These are phyloP conservation scores for Arthrocladium fulminans DNA, from an alignment of 2,329 filamentous ascomycete species.

Conservation along the genomic window DNA sequence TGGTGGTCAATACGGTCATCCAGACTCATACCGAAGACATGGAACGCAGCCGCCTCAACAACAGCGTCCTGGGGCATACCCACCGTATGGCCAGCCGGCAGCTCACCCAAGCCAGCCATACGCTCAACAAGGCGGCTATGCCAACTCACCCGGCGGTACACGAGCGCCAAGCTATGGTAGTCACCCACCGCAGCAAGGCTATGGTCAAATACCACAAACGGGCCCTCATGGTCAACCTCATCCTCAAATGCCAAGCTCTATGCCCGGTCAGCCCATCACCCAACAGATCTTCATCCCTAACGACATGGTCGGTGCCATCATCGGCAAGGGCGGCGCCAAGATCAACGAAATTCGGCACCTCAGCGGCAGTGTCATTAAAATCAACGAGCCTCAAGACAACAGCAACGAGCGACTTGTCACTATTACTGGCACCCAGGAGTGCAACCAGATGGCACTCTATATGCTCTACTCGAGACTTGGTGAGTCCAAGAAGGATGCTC, in stretches of 20 bases:
- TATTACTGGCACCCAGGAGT: constrained; percentile 94
- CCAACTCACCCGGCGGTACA: constrained; percentile 49
- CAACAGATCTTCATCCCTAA: constrained; percentile 99
- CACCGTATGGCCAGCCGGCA: constrained; percentile 25
- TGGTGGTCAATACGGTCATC: constrained; percentile 83
- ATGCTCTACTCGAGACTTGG: constrained; percentile 98
- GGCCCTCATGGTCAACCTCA: constrained; percentile 58
- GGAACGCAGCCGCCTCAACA: constrained; percentile 55
- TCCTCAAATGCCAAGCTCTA: constrained; percentile 56
- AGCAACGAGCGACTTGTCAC: constrained; percentile 97
- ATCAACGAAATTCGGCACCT: constrained; percentile 98
- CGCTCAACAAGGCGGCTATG: constrained; percentile 56
- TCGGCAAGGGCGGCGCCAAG: constrained; percentile 95
- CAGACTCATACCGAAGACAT: constrained; percentile 72
- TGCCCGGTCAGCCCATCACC: constrained; percentile 77
- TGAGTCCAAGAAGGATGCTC: constrained; percentile 43
- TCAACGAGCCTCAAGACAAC: constrained; percentile 98
- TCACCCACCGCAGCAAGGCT: constrained; percentile 64
- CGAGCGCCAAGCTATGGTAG: constrained; percentile 66
- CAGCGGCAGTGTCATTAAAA: constrained; percentile 97
- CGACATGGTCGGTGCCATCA: constrained; percentile 98
- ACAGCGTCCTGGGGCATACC: constrained; percentile 58
- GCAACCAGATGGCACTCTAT: constrained; percentile 99
- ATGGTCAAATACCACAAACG: constrained; percentile 52
- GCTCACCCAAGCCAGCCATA: constrained; percentile 47